Evolutionary conservation across 768 basidiomycete species (phyloP).

Genomic region (Podaxis sp.): DNA sequence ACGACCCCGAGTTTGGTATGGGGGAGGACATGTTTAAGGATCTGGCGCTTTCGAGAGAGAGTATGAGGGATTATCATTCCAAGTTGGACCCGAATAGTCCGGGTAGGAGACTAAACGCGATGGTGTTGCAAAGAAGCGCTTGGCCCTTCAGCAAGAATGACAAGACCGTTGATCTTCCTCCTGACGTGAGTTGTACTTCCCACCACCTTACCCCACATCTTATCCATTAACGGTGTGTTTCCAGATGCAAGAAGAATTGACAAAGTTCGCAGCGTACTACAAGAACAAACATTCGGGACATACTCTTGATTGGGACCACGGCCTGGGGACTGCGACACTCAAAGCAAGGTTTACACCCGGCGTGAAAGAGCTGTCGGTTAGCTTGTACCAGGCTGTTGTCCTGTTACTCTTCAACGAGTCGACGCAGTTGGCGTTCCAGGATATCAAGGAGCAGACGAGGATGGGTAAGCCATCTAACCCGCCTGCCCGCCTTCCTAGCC

Average conservation of each 20-base stretch:
- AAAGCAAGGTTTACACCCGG: conserved; percentile 65
- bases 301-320: conserved; percentile 82
- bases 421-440: conserved; percentile 55
- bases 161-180: conserved; percentile 51
- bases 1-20: conserved; percentile 93
- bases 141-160: conserved; percentile 77
- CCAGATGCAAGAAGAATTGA: conserved; percentile 75
- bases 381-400: conserved; percentile 87
- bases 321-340: conserved; percentile 80
- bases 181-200: conserved; percentile 35
- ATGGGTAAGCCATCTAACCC: conserved; percentile 57
- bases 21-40: conserved; percentile 97
- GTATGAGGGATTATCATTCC: conserved; percentile 63
- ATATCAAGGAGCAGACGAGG: conserved; percentile 64
- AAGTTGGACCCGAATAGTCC: conserved; percentile 36
- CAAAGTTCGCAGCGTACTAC: conserved; percentile 68
- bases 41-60: conserved; percentile 71
- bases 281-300: conserved; percentile 73
- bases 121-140: conserved; percentile 84
- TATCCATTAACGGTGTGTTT: conserved; percentile 9
- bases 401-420: conserved; percentile 82
- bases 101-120: conserved; percentile 58
- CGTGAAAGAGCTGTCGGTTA: conserved; percentile 85
- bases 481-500: conserved; percentile 2
- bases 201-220: background rate